Conservation (phyloP, 345 rosid species). For the Salix purpurea region DNA sequence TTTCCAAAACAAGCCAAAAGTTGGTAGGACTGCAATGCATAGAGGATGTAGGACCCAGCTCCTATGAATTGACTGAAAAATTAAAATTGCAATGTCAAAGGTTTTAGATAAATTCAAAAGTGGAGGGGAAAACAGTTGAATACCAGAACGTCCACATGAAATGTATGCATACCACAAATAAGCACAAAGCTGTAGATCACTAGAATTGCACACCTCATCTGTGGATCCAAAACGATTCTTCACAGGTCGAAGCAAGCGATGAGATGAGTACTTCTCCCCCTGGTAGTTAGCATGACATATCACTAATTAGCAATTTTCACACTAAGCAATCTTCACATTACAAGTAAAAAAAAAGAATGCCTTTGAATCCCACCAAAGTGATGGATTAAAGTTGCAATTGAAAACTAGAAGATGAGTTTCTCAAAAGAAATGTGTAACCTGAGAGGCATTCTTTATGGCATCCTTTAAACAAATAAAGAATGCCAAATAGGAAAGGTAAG, state of each 20-base stretch:
- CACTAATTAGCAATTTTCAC: conserved; percentile 2
- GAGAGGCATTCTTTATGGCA: not conserved
- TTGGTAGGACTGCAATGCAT: not conserved
- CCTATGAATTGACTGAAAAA: not conserved
- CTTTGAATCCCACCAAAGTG: not conserved
- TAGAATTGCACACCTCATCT: conserved; percentile 59
- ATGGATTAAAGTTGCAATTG: not conserved
- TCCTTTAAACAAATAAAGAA: not conserved
- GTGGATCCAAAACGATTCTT: conserved; percentile 94
- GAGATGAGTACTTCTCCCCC: conserved; percentile 83
- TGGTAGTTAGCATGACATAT: conserved; percentile 19
- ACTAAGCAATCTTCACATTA: not conserved
- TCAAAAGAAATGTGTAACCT: too few species aligned
- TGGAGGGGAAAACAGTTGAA: not conserved
- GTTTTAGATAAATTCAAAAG: not conserved
- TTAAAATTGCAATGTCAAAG: not conserved
- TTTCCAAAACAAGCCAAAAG: not conserved
- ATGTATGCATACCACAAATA: not conserved
- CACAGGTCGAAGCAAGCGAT: conserved; percentile 88
- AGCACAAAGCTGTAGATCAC: conserved; percentile 1
- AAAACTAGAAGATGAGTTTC: not conserved
- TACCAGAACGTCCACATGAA: not conserved
- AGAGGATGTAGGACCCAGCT: not conserved
- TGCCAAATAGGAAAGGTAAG: not conserved
- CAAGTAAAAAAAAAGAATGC: not conserved